Conservation (phyloP, 169 alveolate species). For the Theileria orientalis region DNA sequence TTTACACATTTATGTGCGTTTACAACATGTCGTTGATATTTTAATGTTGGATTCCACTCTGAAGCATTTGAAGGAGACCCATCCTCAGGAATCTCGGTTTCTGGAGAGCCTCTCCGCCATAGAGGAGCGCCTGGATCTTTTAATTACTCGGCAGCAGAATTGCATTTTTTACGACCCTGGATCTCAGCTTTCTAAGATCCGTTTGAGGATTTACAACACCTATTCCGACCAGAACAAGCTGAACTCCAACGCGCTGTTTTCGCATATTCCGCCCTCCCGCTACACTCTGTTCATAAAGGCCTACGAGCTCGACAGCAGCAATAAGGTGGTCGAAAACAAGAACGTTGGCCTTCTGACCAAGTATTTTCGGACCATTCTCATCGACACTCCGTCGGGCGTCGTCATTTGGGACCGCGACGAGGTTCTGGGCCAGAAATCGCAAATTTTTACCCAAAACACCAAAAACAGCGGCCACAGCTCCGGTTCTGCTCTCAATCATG, state of each 20-base stretch:
- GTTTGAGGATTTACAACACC: slow-evolving; percentile 42
- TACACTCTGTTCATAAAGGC: slow-evolving; percentile 23
- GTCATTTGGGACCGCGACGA: slow-evolving; percentile 43
- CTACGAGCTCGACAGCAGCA: slow-evolving; percentile 26
- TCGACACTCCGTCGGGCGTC: slow-evolving; percentile 28
- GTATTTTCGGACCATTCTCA: slow-evolving; percentile 29
- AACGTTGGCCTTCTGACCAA: slow-evolving; percentile 14
- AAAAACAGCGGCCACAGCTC: background rate
- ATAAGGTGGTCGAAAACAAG: background rate
- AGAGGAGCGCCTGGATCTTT: slow-evolving; percentile 29
- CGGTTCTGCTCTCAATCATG: background rate
- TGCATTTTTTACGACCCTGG: slow-evolving; percentile 8
- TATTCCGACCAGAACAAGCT: slow-evolving; percentile 7
- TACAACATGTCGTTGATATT: too few relatives aligned
- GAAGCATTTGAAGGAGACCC: slow-evolving; percentile 16
- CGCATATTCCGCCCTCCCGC: slow-evolving; percentile 14
- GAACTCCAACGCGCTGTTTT: background rate
- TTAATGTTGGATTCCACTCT: slow-evolving; percentile 29
- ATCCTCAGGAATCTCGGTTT: slow-evolving; percentile 43
- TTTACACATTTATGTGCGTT: background rate
- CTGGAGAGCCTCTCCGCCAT: slow-evolving; percentile 12
- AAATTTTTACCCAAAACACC: background rate
- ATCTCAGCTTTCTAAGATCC: background rate
- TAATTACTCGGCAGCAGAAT: slow-evolving; percentile 17
- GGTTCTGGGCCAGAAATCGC: background rate